Base-by-base conservation (phyloP, 169 alveolate species). In the Hammondia hammondi region DNA sequence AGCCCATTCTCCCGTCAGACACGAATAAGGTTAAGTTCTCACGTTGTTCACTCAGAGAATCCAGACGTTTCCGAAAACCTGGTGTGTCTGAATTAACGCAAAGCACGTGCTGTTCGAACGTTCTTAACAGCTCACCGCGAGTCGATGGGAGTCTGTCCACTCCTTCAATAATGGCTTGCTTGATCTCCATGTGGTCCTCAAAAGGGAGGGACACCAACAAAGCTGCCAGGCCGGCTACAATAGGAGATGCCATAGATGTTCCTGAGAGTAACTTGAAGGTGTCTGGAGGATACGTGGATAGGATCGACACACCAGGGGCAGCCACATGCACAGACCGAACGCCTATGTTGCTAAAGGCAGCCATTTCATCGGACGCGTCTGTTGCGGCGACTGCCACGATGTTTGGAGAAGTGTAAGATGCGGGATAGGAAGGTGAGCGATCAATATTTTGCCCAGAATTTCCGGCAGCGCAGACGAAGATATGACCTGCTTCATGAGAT, bases 391-490 rank as follows among this genome's bases (percentile, higher is more conserved):
- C 96, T 32, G 96, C 92, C 21, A 96, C 81, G 39, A 96, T 94
- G 90, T 96, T 96, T 17, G 96, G 95, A 7, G 94, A 94, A 61
- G 67, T 92, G 72, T 92, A 94, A 9, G 97, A 96, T 3, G 96
- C 94, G 24, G 97, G 97, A 32, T 96, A 96, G 43, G 94, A 91
- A 37, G 97, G 97, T 6, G 93, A 84, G 46, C 90, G 90, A 46
- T 96, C 97, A 39, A 93, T 94, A 94, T 96, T 93, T 82, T 92
- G 93, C 37, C 96, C 95, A 85, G 95, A 95, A 84, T 96, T 96
- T 0, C 97, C 97, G 3, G 97, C 97, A 21, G 97, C 97, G 3
- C 96, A 96, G 57, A 96, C 92, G 85, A 95, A 95, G 39, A 97
- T 95, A 94, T 90, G 94, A n/a, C 96, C 97, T 52, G 91, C 95